Evolutionary conservation across 2,329 filamentous ascomycete genomes (phyloP), one percentile per base, ranked within the genome.

Genomic region (Colletotrichum camelliae): DNA sequence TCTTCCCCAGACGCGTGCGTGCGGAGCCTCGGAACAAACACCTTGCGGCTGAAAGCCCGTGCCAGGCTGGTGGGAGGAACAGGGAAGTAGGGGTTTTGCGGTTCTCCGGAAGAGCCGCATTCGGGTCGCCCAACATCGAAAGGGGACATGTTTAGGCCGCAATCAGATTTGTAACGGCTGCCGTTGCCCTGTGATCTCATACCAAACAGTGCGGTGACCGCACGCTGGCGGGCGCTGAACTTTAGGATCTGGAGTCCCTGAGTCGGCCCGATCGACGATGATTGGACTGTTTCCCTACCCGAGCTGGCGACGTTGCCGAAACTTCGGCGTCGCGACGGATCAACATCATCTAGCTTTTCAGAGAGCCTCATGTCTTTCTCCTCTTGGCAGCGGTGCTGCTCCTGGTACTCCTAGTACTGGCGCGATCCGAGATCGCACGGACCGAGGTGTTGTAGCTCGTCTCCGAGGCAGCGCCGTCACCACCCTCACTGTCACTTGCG

Each of bases 391-490:
- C 60, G 16, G 70, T 73, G 29, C 33, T 67, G 55, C 48, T 67
- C 29, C 65, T 35, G n/a, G 60, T 64, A 35, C 60, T 64, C 60
- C 71, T 72, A 10, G 69, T 71, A 37, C 69, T 73, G 43, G 43
- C 43, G 8, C 73, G 74, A 31, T 74, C 64, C 12, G 74, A 76
- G 29, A 74, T 73, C 37, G 70, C 70, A 48, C 70, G 67, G 31
- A 77, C 75, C 21, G 77, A 77, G 21, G 77, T 77, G 37, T 77
- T 77, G 27, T 74, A 75, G 60, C 75, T 77, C 27, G 75, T 77
- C 35, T 74, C 77, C 43, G 72, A 75, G 13, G 65, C 70, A 9
- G 64, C 72, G 12, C 72, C 72, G 18, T 71, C 74, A 48, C 71
- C 74, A 21, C 60, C 58, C 15, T 75, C 62, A 58, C 61, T 72